Conservation (phyloP, 306 rosid genomes). For the Rosa chinensis region DNA sequence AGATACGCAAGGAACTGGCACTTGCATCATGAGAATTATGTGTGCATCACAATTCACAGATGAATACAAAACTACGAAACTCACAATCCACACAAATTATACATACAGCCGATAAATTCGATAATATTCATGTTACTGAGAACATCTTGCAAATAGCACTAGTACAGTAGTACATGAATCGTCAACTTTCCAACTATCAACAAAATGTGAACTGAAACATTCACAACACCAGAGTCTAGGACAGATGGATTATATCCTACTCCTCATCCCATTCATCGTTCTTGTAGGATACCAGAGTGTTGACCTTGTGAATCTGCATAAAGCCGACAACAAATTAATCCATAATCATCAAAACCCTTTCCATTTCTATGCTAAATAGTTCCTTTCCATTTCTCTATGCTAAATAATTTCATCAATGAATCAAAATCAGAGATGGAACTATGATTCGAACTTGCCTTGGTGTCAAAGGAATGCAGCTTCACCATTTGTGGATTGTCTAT, state of each 20-base stretch:
- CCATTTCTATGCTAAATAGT: background rate
- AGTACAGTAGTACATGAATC: slow-evolving; percentile 8
- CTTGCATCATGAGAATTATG: background rate
- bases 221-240: slow-evolving; percentile 26
- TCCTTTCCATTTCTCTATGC: background rate
- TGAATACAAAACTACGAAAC: slow-evolving; percentile 4
- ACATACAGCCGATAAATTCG: background rate
- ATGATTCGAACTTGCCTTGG: slow-evolving; percentile 58
- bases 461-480: slow-evolving; percentile 96
- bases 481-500: slow-evolving; percentile 97
- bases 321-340: slow-evolving; percentile 5
- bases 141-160: background rate
- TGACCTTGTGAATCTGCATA: slow-evolving; percentile 88
- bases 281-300: slow-evolving; percentile 96
- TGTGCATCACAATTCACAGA: background rate
- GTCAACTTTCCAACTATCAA: background rate
- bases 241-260: slow-evolving; percentile 18
- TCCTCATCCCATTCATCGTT: slow-evolving; percentile 85
- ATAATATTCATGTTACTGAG: background rate
- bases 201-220: slow-evolving; percentile 72
- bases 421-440: background rate
- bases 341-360: slow-evolving; percentile 2
- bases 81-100: background rate
- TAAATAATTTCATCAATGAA: slow-evolving; percentile 5
- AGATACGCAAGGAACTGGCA: background rate